Conservation (phyloP, 768 basidiomycete species). For the Strobilomyces echinocephalus region DNA sequence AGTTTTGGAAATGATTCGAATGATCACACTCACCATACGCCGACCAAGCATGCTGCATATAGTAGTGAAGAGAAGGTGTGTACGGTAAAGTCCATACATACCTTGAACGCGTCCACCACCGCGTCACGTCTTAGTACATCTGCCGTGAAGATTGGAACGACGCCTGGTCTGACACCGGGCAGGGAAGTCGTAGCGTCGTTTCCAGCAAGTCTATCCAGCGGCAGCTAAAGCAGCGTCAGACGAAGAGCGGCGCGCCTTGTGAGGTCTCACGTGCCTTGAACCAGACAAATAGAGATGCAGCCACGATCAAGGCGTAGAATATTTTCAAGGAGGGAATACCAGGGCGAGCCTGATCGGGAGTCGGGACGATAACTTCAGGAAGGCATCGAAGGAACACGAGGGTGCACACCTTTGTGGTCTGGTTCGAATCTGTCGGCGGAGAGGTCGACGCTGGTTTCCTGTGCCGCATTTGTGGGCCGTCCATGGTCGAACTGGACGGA, state of each 20-base stretch:
- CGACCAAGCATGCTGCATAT: conserved; percentile 70
- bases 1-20: conserved; percentile 6
- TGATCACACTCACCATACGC: conserved; percentile 64
- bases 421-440: background rate
- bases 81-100: conserved; percentile 30
- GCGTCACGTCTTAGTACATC: conserved; percentile 66
- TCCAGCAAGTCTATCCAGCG: conserved; percentile 3
- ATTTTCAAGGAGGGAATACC: background rate
- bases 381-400: background rate
- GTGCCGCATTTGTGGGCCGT: conserved; percentile 15
- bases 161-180: conserved; percentile 18
- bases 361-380: background rate
- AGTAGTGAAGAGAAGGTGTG: conserved; percentile 6
- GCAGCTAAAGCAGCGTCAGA: conserved; percentile 16
- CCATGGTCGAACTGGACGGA: background rate
- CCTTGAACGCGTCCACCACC: conserved; percentile 75
- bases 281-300: conserved; percentile 9
- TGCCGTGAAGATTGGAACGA: conserved; percentile 35
- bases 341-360: conserved; percentile 3
- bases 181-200: conserved; percentile 4
- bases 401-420: conserved; percentile 7
- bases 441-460: conserved; percentile 13
- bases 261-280: conserved; percentile 18
- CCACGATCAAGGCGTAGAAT: conserved; percentile 9
- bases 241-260: background rate